These are phyloP conservation scores for Vigna radiata DNA, from an alignment of 306 rosid species.

Conservation along the genomic window DNA sequence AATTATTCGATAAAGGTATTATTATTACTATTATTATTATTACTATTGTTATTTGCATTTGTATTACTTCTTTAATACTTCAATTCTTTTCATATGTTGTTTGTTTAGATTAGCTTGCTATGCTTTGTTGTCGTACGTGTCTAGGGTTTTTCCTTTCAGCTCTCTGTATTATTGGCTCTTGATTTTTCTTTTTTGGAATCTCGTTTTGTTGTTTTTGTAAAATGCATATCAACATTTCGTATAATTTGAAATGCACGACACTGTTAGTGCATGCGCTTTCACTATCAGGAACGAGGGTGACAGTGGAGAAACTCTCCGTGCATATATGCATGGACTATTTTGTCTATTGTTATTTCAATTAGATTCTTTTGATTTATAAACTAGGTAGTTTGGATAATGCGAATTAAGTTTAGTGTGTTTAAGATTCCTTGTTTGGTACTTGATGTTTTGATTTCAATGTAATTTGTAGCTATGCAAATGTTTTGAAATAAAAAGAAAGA, in stretches of 20 bases:
- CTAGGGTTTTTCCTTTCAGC: conserved; percentile 17
- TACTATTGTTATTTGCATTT: background rate
- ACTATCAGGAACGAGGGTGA: background rate
- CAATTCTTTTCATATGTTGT: background rate
- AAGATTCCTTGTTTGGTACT: background rate
- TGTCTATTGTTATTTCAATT: background rate
- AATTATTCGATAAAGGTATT: conserved; percentile 71
- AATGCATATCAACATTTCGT: background rate
- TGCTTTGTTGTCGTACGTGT: background rate
- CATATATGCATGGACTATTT: no score
- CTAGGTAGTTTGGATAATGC: background rate
- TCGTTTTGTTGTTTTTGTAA: background rate
- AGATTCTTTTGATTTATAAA: background rate
- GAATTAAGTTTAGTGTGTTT: background rate
- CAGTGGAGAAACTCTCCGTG: no score
- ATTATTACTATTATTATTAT: background rate
- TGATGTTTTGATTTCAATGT: background rate
- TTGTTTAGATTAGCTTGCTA: conserved; percentile 1
- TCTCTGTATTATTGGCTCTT: background rate
- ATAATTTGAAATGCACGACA: background rate
- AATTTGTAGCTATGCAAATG: background rate
- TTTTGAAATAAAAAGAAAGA: background rate
- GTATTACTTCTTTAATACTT: background rate
- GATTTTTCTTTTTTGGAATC: background rate
- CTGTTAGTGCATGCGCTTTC: no score